Percentiles rank a stretch among this genome's conserved stretches.
These are phyloP conservation scores for Sporothrix variecibatus DNA, from an alignment of 2,329 filamentous ascomycete species.

Conservation along the genomic window DNA sequence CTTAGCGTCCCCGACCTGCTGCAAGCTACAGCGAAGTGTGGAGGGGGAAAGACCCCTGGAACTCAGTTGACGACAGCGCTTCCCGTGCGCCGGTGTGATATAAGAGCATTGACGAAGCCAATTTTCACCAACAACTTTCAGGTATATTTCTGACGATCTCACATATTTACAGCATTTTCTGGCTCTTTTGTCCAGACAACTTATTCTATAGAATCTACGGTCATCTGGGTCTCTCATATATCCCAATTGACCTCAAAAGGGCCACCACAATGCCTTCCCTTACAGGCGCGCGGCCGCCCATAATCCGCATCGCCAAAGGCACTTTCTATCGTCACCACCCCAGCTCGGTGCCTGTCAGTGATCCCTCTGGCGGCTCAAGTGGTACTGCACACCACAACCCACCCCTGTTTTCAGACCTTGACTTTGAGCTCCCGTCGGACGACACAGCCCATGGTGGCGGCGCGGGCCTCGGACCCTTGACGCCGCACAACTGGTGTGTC, in stretches of 20 bases:
- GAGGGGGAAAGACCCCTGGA: constrained; percentile 5
- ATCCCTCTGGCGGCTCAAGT: not conserved
- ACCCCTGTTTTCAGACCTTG: constrained; percentile 71
- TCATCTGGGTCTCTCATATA: no score
- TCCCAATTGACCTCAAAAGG: not conserved
- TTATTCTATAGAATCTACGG: not conserved
- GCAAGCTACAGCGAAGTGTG: not conserved
- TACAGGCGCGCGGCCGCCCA: constrained; percentile 48
- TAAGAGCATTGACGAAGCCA: not conserved
- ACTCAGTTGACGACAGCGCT: not conserved
- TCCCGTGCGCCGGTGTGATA: not conserved
- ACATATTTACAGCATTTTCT: not conserved
- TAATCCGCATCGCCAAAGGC: constrained; percentile 73
- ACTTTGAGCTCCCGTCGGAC: constrained; percentile 64
- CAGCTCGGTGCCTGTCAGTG: constrained; percentile 33
- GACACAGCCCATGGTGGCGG: constrained; percentile 39
- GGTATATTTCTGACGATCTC: not conserved
- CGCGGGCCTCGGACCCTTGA: constrained; percentile 27
- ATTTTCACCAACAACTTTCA: not conserved
- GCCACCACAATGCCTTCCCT: constrained; percentile 42
- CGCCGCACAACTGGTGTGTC: constrained; percentile 74
- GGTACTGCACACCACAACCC: constrained; percentile 54
- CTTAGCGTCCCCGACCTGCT: constrained; percentile 24
- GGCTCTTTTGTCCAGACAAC: not conserved
- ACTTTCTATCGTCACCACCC: constrained; percentile 83